phyloP scores from a whole-genome alignment of 441 rosid genomes.

The Eutrema salsugineum region DNA sequence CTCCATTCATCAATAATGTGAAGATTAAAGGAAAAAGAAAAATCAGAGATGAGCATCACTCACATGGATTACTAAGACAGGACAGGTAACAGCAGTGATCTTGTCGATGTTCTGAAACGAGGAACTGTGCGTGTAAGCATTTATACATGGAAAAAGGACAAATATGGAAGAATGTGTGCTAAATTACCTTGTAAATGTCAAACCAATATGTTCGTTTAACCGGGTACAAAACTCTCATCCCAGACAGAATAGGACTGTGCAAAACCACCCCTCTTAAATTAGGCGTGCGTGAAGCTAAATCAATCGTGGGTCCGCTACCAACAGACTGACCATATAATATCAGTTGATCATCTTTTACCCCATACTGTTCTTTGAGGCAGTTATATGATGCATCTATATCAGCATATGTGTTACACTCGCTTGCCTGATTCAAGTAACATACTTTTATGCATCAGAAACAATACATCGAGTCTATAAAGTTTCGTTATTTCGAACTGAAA shows the following conservation, averaged over 20 bases:
- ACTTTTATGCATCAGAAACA: constrained; percentile 11
- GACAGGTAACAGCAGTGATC: constrained; percentile 71
- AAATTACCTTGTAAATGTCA: constrained; percentile 69
- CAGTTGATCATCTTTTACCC: constrained; percentile 65
- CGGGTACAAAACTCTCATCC: constrained; percentile 70
- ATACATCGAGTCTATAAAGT: neutral
- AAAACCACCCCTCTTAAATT: constrained; percentile 63
- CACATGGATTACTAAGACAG: constrained; percentile 86
- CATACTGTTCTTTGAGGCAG: constrained; percentile 68
- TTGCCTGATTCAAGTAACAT: constrained; percentile 48
- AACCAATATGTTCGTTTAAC: constrained; percentile 75
- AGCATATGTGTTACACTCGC: constrained; percentile 70
- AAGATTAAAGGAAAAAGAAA: neutral
- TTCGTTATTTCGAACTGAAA: constrained; percentile 3
- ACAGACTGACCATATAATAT: constrained; percentile 79
- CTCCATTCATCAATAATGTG: neutral
- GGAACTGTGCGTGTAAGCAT: constrained; percentile 6
- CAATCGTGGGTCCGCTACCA: constrained; percentile 78
- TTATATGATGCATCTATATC: constrained; percentile 67
- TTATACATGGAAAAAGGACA: constrained; percentile 1
- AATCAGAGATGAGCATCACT: constrained; percentile 33
- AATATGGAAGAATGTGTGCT: neutral
- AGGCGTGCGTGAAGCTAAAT: constrained; percentile 61
- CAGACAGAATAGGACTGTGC: constrained; percentile 78
- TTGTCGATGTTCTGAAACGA: constrained; percentile 86